Percentiles rank a stretch among this genome's conserved stretches.
These are phyloP conservation scores for Ramalina intermedia DNA, from an alignment of 495 filamentous ascomycete species.

Conservation along the genomic window DNA sequence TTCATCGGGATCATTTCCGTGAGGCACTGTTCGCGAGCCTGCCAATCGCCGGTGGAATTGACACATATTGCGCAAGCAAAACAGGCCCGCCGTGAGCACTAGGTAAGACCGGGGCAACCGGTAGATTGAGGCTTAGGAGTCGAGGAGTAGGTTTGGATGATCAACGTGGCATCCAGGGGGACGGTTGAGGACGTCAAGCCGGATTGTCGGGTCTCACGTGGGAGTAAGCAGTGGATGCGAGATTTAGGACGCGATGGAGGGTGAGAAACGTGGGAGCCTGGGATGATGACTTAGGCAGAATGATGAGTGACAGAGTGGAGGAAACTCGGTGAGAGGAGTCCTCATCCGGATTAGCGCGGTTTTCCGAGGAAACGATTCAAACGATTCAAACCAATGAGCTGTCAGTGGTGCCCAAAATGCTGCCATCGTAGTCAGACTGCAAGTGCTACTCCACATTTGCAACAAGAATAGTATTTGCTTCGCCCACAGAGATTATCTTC, in stretches of 20 bases:
- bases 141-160: background rate
- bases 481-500: background rate
- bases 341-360: background rate
- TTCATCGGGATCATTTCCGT: background rate
- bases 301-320: background rate
- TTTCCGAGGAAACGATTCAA: background rate
- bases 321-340: no score
- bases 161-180: background rate
- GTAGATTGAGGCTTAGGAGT: background rate
- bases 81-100: background rate
- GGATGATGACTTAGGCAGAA: background rate
- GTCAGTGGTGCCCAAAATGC: no score
- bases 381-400: no score
- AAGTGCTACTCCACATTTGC: background rate
- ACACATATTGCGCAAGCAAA: background rate
- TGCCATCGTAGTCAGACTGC: background rate
- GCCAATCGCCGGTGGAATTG: background rate
- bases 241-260: background rate
- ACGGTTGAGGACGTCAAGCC: background rate
- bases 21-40: background rate
- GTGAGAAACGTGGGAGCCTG: conserved; percentile 4
- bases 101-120: background rate
- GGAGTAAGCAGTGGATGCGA: background rate
- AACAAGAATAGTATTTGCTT: background rate
- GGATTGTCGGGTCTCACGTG: background rate